Conservation (phyloP, 1,284 basidiomycete species). For the Boletus albobrunnescens region DNA sequence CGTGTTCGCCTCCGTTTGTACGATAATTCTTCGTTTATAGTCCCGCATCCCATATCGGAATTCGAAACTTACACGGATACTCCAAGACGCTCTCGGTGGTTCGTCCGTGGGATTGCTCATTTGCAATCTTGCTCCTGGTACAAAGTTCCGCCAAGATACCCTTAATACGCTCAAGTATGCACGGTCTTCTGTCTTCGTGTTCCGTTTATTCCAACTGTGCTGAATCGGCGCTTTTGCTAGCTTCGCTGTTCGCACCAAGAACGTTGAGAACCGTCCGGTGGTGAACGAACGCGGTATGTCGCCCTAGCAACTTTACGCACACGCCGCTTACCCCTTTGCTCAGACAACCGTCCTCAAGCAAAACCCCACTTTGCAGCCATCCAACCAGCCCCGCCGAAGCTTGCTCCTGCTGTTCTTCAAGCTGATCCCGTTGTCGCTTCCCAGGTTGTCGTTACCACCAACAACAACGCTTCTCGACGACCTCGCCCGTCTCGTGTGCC, state of each 20-base stretch:
- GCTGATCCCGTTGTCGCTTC: slow-evolving; percentile 21
- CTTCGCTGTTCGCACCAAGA: slow-evolving; percentile 76
- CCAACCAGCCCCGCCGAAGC: slow-evolving; percentile 44
- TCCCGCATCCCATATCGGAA: slow-evolving; percentile 80
- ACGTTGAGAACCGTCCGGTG: slow-evolving; percentile 73
- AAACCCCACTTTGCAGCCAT: slow-evolving; percentile 62
- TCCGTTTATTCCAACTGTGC: not conserved
- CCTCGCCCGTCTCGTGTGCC: slow-evolving; percentile 35
- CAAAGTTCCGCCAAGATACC: slow-evolving; percentile 76
- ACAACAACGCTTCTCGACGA: slow-evolving; percentile 28
- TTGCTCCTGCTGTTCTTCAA: slow-evolving; percentile 41
- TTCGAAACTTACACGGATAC: slow-evolving; percentile 75
- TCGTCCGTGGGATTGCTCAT: slow-evolving; percentile 72
- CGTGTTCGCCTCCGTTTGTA: not conserved
- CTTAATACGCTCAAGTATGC: slow-evolving; percentile 78
- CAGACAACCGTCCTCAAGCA: slow-evolving; percentile 53
- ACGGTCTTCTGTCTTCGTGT: slow-evolving; percentile 1
- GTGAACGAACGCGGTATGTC: slow-evolving; percentile 66
- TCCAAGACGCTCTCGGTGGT: slow-evolving; percentile 83
- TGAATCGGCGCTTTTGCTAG: slow-evolving; percentile 34
- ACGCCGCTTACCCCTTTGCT: slow-evolving; percentile 2
- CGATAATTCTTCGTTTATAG: slow-evolving; percentile 35
- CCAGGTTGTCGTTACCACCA: slow-evolving; percentile 10
- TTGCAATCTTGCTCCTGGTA: slow-evolving; percentile 78
- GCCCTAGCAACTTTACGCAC: not conserved